Evolutionary conservation across 805 yeast genomes (phyloP), one percentile per base, ranked within the genome.

Genomic region (Schwanniomyces polymorphus): DNA sequence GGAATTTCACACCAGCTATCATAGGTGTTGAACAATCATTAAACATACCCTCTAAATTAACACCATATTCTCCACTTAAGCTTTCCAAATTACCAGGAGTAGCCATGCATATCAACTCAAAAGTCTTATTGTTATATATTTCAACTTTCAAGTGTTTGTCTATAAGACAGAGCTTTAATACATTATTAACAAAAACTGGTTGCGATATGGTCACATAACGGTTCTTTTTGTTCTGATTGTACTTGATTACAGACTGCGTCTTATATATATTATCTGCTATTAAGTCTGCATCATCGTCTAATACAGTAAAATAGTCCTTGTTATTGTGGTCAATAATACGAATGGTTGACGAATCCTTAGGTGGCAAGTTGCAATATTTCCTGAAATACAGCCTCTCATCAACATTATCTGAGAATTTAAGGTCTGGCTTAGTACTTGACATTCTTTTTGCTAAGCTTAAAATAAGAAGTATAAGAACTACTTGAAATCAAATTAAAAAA

Each of bases 11-110:
- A n/a, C 67, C 65, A 2, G 76, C 77, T 35, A 72, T 65, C 37
- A 70, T 59, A 1, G 78, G 76, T 18, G 63, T 60, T 5, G 74
- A 66, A 41, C 72, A 69, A 52, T 72, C 76, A 29, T 57, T 59
- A 50, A 90, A 72, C 66, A 89, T 68, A 28, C 86, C 91, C 54
- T 88, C 97, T 41, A 72, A 55, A 44, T 70, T 70, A 17, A 71
- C 58, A 6, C 67, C 70, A 51, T 72, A 73, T 42, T 64, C 70
- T 41, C 55, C 59, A 7, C 70, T 57, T 40, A 72, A 55, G 7
- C 53, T 83, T 48, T 85, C 88, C 42, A 91, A 69, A 64, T 94
- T 91, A 5, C 99, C 99, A 0, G 98, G 97, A 1, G 96, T 85
- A 0, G 97, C 97, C 38, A 75, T 68, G 47, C 72, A 78, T 52